A percentile compares a stretch with the other conserved stretches of the same genome.
phyloP scores from a whole-genome alignment of 2,329 filamentous ascomycete genomes.

The Penicillium carneum region DNA sequence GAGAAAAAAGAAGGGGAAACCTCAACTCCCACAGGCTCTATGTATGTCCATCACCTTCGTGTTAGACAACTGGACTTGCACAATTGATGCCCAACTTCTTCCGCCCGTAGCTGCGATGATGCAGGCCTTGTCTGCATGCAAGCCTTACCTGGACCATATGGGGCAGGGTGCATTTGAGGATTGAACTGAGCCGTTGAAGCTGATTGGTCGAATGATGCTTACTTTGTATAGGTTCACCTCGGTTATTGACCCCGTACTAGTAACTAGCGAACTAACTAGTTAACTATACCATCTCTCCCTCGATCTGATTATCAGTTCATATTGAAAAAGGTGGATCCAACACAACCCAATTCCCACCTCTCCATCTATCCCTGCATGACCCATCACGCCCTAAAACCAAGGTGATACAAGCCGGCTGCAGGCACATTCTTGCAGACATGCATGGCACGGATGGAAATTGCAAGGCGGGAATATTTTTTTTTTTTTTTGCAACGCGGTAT shows the following conservation, averaged over 20 bases:
- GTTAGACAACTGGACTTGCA: conserved; percentile 5
- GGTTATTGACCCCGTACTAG: background rate
- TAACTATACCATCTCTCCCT: background rate
- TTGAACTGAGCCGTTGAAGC: background rate
- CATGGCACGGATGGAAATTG: background rate
- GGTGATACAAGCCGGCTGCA: conserved; percentile 12
- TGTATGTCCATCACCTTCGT: background rate
- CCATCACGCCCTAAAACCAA: conserved; percentile 2
- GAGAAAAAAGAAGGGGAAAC: background rate
- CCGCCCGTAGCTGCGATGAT: conserved; percentile 3
- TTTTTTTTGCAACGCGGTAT: background rate
- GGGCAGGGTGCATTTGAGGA: conserved; percentile 11
- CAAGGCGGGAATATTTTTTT: background rate
- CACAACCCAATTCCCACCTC: background rate
- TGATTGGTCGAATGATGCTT: background rate
- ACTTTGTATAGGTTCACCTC: too few relatives aligned
- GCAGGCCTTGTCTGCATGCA: conserved; percentile 16
- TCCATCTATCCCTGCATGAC: background rate
- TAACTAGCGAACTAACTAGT: too few relatives aligned
- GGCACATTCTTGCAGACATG: conserved; percentile 6
- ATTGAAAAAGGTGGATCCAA: background rate
- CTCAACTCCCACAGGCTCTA: background rate
- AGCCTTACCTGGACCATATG: conserved; percentile 15
- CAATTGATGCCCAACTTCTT: conserved; percentile 22
- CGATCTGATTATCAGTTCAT: background rate